Conservation (phyloP, 1,284 basidiomycete species). For the Cutaneotrichosporon sp. region DNA sequence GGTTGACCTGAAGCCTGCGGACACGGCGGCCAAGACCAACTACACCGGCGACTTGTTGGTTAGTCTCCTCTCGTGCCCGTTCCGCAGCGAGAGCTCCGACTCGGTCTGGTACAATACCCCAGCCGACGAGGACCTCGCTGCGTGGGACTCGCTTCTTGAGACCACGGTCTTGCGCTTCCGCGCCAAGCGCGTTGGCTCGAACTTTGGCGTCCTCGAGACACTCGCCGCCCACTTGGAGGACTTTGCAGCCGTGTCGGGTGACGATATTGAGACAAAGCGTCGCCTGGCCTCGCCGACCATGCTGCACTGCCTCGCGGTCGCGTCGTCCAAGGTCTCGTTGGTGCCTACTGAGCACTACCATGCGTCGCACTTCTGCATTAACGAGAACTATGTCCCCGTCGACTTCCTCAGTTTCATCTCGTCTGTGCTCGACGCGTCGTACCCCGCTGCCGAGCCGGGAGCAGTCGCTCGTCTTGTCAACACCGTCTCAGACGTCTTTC, state of each 20-base stretch:
- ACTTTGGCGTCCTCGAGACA: slow-evolving; percentile 46
- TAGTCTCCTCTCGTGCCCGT: slow-evolving; percentile 42
- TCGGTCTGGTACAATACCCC: slow-evolving; percentile 41
- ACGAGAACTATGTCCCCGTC: slow-evolving; percentile 41
- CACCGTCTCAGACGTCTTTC: slow-evolving; percentile 25
- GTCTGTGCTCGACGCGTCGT: slow-evolving; percentile 31
- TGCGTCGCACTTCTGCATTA: slow-evolving; percentile 36
- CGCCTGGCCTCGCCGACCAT: slow-evolving; percentile 38
- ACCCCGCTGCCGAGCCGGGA: slow-evolving; percentile 15
- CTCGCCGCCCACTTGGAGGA: slow-evolving; percentile 44
- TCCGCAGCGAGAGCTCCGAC: slow-evolving; percentile 31
- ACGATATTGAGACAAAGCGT: slow-evolving; percentile 5
- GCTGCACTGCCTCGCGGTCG: slow-evolving; percentile 39
- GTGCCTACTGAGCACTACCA: slow-evolving; percentile 30
- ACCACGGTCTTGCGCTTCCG: slow-evolving; percentile 41
- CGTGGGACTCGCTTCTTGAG: slow-evolving; percentile 39
- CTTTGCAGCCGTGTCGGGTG: slow-evolving; percentile 25
- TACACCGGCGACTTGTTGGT: slow-evolving; percentile 47
- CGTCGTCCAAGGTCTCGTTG: slow-evolving; percentile 34
- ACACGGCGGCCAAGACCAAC: slow-evolving; percentile 32
- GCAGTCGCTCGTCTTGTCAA: not conserved
- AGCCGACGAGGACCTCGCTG: slow-evolving; percentile 28
- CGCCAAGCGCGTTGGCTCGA: slow-evolving; percentile 41
- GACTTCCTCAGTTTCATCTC: slow-evolving; percentile 42
- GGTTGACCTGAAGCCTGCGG: slow-evolving; percentile 33